Evolutionary conservation across 75 land plant genomes (phyloP).

Genomic region (Selaginella tamariscina): DNA sequence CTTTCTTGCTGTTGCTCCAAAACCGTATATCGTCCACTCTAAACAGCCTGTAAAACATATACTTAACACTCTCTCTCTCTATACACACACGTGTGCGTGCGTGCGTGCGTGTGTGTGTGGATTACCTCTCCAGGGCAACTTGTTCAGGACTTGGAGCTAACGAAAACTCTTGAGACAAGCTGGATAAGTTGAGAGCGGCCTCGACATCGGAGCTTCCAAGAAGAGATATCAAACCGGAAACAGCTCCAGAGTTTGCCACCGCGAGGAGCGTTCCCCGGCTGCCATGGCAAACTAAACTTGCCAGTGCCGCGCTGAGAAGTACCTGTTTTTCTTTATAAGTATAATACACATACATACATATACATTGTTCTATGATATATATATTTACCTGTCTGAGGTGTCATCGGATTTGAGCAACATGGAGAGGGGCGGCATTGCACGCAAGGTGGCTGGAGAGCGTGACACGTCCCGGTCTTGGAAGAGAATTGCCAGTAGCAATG

Average conservation of each 20-base stretch:
- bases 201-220: neutral
- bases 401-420: slow-evolving; percentile 10
- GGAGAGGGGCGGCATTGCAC: neutral
- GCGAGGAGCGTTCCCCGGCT: slow-evolving; percentile 8
- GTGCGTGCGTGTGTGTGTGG: no score
- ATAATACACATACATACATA: no score
- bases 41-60: no score
- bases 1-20: neutral
- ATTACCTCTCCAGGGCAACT: slow-evolving; percentile 9
- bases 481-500: slow-evolving; percentile 9
- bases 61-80: no score
- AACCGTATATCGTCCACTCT: slow-evolving; percentile 10
- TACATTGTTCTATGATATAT: no score
- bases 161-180: neutral
- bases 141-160: neutral
- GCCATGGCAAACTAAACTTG: slow-evolving; percentile 6
- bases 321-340: no score
- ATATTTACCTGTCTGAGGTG: slow-evolving; percentile 2
- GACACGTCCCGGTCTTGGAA: slow-evolving; percentile 8
- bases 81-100: no score
- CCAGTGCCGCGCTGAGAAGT: slow-evolving; percentile 11
- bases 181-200: neutral
- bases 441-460: neutral
- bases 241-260: slow-evolving; percentile 9
- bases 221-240: slow-evolving; percentile 5